Evolutionary conservation across 1,139 yeast species (phyloP).

Genomic region (Yamadazyma atlantica): DNA sequence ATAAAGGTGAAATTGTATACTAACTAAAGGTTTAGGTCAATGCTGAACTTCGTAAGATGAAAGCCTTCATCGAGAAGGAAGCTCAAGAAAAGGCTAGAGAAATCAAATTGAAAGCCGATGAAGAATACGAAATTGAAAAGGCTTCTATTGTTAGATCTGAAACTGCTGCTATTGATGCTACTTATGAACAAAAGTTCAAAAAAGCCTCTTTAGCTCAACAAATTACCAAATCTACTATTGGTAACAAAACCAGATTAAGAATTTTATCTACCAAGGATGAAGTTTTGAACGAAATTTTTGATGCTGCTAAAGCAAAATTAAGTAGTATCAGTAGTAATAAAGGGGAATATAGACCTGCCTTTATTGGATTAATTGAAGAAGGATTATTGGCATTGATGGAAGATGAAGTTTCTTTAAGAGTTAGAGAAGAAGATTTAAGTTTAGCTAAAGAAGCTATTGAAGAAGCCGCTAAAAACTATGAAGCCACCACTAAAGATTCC

Average conservation of each 20-base stretch:
- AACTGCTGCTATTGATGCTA: constrained; percentile 81
- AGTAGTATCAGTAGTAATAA: constrained; percentile 48
- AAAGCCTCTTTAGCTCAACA: constrained; percentile 93
- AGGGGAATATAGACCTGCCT: constrained; percentile 63
- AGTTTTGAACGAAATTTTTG: constrained; percentile 72
- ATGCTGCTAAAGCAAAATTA: constrained; percentile 64
- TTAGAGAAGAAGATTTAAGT: constrained; percentile 66
- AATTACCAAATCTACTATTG: constrained; percentile 91
- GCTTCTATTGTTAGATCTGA: constrained; percentile 92
- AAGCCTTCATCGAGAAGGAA: constrained; percentile 97
- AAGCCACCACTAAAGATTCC: constrained; percentile 53
- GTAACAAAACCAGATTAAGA: constrained; percentile 92
- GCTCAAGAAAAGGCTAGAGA: constrained; percentile 99
- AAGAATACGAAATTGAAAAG: constrained; percentile 97
- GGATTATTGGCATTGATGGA: constrained; percentile 77
- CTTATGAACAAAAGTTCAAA: constrained; percentile 81
- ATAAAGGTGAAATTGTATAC: too few relatives aligned
- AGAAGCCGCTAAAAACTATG: constrained; percentile 63
- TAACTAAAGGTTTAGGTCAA: constrained; percentile 58
- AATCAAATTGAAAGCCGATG: constrained; percentile 92
- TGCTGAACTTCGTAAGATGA: constrained; percentile 96
- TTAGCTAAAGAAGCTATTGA: constrained; percentile 63
- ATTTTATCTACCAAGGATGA: constrained; percentile 85
- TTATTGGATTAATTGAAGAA: constrained; percentile 81
- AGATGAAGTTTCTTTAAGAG: constrained; percentile 59